A percentile compares a stretch with the other conserved stretches of the same genome.
These are phyloP conservation scores for Venturia nashicola DNA, from an alignment of 2,329 filamentous ascomycete species.

Conservation along the genomic window DNA sequence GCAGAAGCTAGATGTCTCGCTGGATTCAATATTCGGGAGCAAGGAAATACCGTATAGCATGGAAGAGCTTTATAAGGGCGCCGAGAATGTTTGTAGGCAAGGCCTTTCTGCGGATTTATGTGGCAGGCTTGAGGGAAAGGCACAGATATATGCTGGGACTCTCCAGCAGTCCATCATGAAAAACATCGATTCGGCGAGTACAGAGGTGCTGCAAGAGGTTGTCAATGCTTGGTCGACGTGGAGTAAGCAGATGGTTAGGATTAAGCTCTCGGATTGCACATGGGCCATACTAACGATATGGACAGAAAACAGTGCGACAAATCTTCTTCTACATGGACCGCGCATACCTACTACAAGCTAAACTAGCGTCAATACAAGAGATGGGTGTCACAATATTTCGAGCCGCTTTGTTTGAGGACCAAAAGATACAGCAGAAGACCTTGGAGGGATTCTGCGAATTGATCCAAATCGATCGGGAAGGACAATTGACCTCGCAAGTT, in stretches of 20 bases:
- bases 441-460: slow-evolving; percentile 66
- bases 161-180: background rate
- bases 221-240: slow-evolving; percentile 61
- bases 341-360: slow-evolving; percentile 67
- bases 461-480: slow-evolving; percentile 57
- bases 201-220: slow-evolving; percentile 51
- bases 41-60: slow-evolving; percentile 42
- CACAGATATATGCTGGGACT: slow-evolving; percentile 31
- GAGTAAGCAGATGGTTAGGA: slow-evolving; percentile 60
- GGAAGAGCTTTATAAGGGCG: slow-evolving; percentile 78
- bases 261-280: background rate
- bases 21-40: slow-evolving; percentile 60
- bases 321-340: slow-evolving; percentile 93
- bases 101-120: slow-evolving; percentile 59
- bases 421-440: slow-evolving; percentile 39
- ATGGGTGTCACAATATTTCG: slow-evolving; percentile 69
- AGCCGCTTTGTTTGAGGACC: slow-evolving; percentile 42
- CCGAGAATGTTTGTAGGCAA: slow-evolving; percentile 82
- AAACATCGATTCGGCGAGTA: slow-evolving; percentile 38
- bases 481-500: slow-evolving; percentile 33
- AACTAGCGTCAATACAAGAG: slow-evolving; percentile 62
- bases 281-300: slow-evolving; percentile 7
- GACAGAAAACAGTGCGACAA: slow-evolving; percentile 62
- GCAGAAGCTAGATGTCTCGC: slow-evolving; percentile 59
- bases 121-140: slow-evolving; percentile 51